These are phyloP conservation scores for Dunaliella sp. DNA, from an alignment of 139 green algal genomes.

Conservation along the genomic window DNA sequence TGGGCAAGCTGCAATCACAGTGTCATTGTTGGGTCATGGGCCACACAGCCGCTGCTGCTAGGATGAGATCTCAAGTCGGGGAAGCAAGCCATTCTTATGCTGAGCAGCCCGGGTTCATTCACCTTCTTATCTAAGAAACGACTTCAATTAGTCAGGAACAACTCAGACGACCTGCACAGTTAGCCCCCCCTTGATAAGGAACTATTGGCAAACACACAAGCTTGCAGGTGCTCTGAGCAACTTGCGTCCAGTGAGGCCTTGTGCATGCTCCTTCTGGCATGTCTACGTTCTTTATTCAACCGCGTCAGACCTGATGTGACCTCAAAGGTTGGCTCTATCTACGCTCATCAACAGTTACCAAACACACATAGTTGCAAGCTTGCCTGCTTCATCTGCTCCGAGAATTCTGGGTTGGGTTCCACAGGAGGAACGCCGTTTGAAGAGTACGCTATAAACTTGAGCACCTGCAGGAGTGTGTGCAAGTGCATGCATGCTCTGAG, in stretches of 20 bases:
- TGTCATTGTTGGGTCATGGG: too few relatives aligned
- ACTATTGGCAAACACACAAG: neutral
- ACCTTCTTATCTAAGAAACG: too few relatives aligned
- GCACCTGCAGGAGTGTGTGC: conserved; percentile 14
- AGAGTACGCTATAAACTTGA: conserved; percentile 40
- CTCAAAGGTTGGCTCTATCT: neutral
- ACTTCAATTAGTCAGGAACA: too few relatives aligned
- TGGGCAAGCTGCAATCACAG: too few relatives aligned
- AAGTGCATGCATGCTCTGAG: conserved; percentile 12
- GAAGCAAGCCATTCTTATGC: too few relatives aligned
- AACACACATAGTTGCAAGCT: neutral
- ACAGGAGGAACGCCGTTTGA: conserved; percentile 46
- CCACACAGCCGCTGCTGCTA: too few relatives aligned
- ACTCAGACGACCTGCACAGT: neutral
- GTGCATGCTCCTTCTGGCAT: too few relatives aligned
- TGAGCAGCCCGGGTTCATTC: too few relatives aligned
- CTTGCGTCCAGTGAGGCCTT: too few relatives aligned
- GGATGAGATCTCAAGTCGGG: too few relatives aligned
- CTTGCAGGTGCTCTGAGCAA: too few relatives aligned
- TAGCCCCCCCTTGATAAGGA: neutral
- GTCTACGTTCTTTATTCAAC: too few relatives aligned
- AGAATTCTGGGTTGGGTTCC: conserved; percentile 43
- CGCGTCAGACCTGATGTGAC: neutral
- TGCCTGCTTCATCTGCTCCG: conserved; percentile 27
- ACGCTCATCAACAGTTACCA: neutral